Percentiles rank a stretch among this genome's conserved stretches.
These are phyloP conservation scores for grape (Vitis vinifera) DNA, from an alignment of 164 flowering plant species.

Conservation along the genomic window DNA sequence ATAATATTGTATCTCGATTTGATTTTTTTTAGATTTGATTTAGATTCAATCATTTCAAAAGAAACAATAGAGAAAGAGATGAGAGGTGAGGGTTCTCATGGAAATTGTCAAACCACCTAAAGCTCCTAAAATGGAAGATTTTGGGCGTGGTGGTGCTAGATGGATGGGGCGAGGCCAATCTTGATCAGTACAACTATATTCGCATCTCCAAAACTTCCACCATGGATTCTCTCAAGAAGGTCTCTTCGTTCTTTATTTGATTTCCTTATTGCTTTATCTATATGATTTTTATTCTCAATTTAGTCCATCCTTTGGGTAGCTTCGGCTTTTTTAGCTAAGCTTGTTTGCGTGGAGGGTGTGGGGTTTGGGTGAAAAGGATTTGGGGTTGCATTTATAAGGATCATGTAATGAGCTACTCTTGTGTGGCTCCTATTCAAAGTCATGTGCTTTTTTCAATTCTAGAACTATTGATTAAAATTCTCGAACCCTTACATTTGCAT, in stretches of 20 bases:
- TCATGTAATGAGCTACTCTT: too few relatives aligned
- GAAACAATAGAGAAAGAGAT: conserved; percentile 19
- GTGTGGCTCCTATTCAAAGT: too few relatives aligned
- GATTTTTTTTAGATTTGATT: background rate
- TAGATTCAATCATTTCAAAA: too few relatives aligned
- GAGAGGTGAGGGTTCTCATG: conserved; percentile 66
- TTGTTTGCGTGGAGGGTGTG: too few relatives aligned
- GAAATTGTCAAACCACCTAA: conserved; percentile 85
- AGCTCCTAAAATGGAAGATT: conserved; percentile 81
- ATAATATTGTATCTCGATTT: background rate
- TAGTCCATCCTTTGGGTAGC: too few relatives aligned
- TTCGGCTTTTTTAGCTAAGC: too few relatives aligned
- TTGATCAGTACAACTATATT: conserved; percentile 81
- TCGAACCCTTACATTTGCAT: too few relatives aligned
- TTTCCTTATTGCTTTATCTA: background rate
- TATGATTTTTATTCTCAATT: too few relatives aligned
- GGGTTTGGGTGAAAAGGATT: too few relatives aligned
- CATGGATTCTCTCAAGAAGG: conserved; percentile 91
- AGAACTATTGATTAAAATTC: too few relatives aligned
- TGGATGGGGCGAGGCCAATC: conserved; percentile 94
- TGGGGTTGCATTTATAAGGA: too few relatives aligned
- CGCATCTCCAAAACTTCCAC: conserved; percentile 87
- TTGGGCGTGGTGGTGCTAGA: conserved; percentile 80
- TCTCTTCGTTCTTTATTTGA: conserved; percentile 10
- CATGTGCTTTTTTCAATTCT: too few relatives aligned